Base-by-base conservation (phyloP, 2,329 filamentous ascomycete species). In the Aspergillus oerlinghausenensis region DNA sequence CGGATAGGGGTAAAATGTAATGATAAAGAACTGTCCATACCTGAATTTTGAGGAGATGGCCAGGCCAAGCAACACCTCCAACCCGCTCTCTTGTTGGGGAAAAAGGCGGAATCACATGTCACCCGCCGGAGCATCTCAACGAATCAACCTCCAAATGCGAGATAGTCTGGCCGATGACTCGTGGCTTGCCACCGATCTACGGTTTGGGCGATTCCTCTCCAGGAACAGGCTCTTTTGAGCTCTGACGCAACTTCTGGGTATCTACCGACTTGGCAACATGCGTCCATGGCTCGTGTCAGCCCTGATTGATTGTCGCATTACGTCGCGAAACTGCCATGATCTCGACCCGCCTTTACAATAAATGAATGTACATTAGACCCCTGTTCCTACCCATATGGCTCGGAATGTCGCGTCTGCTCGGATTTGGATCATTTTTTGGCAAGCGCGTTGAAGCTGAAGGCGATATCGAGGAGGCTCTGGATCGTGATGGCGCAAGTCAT, bases 361-460 rank as follows among this genome's bases (percentile, higher is more conserved):
- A 19, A 47, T 47, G 9, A 25, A 47, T 26, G 14, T 21, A 47
- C 10, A 47, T 42, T 48, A n/a, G 42, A 7, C 19, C 35, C 23
- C 11, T 38, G 25, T 10, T 7, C 23, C 29, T 35, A 25, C 54
- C 54, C 45, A 25, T 59, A 61, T 61, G 53, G 50, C 51, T 50
- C 32, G 60, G 50, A 25, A 65, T 65, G 63, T 55, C 61, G 52
- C 58, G 60, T 50, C 11, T 65, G 14, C 55, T 64, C 26, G 59
- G 62, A 26, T 53, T 61, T 50, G 50, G 59, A 53, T 48, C 60
- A 43, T 55, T 45, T 17, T 52, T 55, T 51, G 21, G 43, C 43
- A 60, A 54, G 52, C 58, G 54, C 42, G 47, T 52, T 57, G 57
- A 59, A 23, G 48, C 49, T 19, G 43, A 54, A 32, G 26, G 45